A percentile compares a stretch with the other conserved stretches of the same genome.
These are phyloP conservation scores for Populus trichocarpa DNA, from an alignment of 441 rosid species.

Conservation along the genomic window DNA sequence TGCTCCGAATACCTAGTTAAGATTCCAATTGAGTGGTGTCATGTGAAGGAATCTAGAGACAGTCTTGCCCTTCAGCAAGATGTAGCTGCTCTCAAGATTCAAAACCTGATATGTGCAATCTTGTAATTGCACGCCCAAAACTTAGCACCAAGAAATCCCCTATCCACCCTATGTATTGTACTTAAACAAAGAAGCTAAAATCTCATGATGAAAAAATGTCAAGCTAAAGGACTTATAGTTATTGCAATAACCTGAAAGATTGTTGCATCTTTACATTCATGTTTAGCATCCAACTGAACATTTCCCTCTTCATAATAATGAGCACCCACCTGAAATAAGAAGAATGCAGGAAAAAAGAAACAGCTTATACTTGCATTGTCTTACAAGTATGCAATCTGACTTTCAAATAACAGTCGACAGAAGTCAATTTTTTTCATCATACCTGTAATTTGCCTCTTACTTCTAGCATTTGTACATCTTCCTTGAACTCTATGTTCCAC, in stretches of 20 bases:
- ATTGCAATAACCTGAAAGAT: conserved; percentile 64
- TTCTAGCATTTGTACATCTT: conserved; percentile 68
- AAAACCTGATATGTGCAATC: neutral
- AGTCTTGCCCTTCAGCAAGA: neutral
- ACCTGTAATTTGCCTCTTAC: conserved; percentile 87
- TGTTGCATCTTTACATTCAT: conserved; percentile 81
- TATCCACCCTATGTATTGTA: neutral
- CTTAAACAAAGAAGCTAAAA: neutral
- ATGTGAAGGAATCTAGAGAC: neutral
- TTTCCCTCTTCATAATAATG: conserved; percentile 99
- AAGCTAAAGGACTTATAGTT: conserved; percentile 3
- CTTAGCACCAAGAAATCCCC: neutral
- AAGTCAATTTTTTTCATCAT: conserved; percentile 1
- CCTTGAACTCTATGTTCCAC: conserved; percentile 85
- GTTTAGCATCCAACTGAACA: conserved; percentile 90
- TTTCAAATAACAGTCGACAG: neutral
- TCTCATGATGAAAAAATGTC: neutral
- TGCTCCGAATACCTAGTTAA: neutral
- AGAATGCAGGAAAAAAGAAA: neutral
- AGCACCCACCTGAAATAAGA: conserved; percentile 71
- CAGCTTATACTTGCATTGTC: neutral
- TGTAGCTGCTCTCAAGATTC: neutral
- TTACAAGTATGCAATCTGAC: neutral
- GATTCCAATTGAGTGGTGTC: neutral
- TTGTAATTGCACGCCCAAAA: neutral